Evolutionary conservation across 2,329 filamentous ascomycete genomes (phyloP), one percentile per base, ranked within the genome.

Genomic region (Penicillium sp.): DNA sequence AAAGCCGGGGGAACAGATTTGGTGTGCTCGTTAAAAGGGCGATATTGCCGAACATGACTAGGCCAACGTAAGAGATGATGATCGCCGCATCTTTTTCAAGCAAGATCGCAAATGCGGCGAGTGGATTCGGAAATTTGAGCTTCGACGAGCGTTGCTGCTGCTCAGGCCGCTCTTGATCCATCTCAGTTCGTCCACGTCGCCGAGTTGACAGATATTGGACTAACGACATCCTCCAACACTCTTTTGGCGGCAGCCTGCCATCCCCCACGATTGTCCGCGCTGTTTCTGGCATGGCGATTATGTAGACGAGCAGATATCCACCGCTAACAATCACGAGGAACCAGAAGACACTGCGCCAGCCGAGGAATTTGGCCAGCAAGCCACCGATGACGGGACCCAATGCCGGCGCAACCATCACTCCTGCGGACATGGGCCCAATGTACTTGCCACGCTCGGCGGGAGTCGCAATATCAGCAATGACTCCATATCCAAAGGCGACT

Each of bases 71-170:
- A 3, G 73, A 69, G 7, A 81, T 71, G 25, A 76, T 73, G 35
- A 75, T 74, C 48, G 66, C 52, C 26, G 62, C 70, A 57, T 78
- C 77, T 59, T 79, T 79, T 54, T 80, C 72, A 5, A 67, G 57
- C 35, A 81, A 66, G 33, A 83, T 73, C 7, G 67, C 64, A 28
- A 83, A 68, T 0, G 77, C 75, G 26, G 73, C 71, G 5, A 81
- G 61, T 0, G 81, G 80, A 58, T 83, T 83, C 0, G 81, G 81
- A 30, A 79, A 77, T 2, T 71, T 70, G 5, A 81, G 68, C 48
- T 75, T 76, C 16, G 74, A 70, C 10, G 69, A 67, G 6, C 65
- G 62, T 59, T 57, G 65, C 62, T 64, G 46, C 6, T 58, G 43
- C 22, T 56, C 38, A 2, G 35, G 42, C 25, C 16, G 35, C 37